Percentiles rank a stretch among this genome's conserved stretches.
phyloP scores from a whole-genome alignment of 2,329 filamentous ascomycete species.

The Botrytis cinerea region DNA sequence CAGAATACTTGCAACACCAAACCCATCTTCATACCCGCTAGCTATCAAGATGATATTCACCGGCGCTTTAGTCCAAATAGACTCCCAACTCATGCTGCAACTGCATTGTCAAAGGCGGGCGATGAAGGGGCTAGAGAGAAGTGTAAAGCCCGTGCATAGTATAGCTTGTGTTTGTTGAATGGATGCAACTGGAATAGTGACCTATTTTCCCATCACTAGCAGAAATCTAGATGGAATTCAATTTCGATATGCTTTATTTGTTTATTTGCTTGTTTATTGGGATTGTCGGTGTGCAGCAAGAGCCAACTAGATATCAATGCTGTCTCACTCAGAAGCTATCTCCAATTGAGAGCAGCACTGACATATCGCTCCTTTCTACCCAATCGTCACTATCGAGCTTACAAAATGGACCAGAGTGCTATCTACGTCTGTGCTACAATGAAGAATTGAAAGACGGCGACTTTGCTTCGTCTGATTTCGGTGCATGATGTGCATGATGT shows the following conservation, averaged over 20 bases:
- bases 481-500: conserved; percentile 11
- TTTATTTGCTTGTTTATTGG: neutral
- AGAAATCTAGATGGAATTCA: neutral
- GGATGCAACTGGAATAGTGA: neutral
- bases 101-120: neutral
- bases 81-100: neutral
- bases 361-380: neutral
- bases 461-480: neutral
- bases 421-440: neutral
- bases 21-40: neutral
- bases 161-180: neutral
- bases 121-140: neutral
- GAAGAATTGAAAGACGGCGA: neutral
- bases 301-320: neutral
- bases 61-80: neutral
- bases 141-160: neutral
- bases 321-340: neutral
- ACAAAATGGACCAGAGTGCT: neutral
- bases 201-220: neutral
- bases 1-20: neutral
- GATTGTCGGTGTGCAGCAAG: neutral
- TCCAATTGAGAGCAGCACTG: neutral
- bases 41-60: neutral
- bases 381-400: neutral
- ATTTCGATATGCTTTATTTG: neutral